Base-by-base conservation (phyloP, 2,329 filamentous ascomycete genomes). In the Trichoderma asperellum region DNA sequence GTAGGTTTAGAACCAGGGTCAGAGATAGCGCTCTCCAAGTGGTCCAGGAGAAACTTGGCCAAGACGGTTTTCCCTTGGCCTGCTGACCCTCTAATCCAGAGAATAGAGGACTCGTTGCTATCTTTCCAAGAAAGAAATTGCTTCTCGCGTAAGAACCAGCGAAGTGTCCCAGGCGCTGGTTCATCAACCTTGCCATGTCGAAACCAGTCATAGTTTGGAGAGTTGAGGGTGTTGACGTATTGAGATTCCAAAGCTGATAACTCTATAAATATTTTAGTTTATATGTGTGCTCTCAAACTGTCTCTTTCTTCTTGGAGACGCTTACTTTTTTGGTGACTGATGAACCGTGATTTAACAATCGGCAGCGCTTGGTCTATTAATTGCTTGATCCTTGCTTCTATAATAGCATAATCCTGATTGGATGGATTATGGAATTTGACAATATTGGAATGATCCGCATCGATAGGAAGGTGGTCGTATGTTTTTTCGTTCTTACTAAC, bases 391-490 rank as follows among this genome's bases (percentile, higher is more conserved):
- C 56, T 59, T 12, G 56, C 29, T n/a, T 59, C 29, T 37, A 59
- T 59, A 32, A 59, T 59, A 11, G 37, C 18, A 11, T 59, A 59
- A 32, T 59, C 56, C 24, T 34, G 29, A 16, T 59, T 37, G 10
- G 56, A 59, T 21, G 37, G 32, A n/a, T 59, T 24, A 34, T 37
- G 32, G 56, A 61, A 76, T 55, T 77, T 77, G 5, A 76, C 71
- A 11, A 76, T 70, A 14, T 72, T 72, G 5, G 73, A 73, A 56
- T 77, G 73, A 40, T 77, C 73, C 2, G 69, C 32, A 37, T 73
- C 58, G 0, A 76, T 49, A 10, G 71, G 12, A 35, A 76, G 55
- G n/a, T 73, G 75, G 56, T 75, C 73, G 11, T 75, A 70, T 5
- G 70, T 52, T n/a, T 68, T 68, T 8, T 72, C 69, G 1, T 65